These are phyloP conservation scores for Kodamaea fungicola DNA, from an alignment of 1,139 yeast genomes.

Conservation along the genomic window DNA sequence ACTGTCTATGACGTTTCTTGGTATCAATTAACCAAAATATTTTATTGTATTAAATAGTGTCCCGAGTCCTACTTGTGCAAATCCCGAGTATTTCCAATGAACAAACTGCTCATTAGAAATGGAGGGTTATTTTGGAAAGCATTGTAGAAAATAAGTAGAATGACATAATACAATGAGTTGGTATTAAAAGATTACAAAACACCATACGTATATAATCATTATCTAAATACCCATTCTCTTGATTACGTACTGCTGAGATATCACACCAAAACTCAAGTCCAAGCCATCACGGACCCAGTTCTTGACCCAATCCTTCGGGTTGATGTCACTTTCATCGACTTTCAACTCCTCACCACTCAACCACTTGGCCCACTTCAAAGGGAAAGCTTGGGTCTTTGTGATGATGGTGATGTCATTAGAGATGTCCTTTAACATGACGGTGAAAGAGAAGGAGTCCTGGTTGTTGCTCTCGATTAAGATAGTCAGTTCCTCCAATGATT, in stretches of 20 bases:
- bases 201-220: background rate
- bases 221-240: conserved; percentile 76
- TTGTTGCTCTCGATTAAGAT: conserved; percentile 41
- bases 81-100: too few relatives aligned
- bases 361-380: conserved; percentile 87
- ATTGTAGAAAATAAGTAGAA: too few relatives aligned
- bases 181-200: background rate
- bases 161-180: too few relatives aligned
- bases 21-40: too few relatives aligned
- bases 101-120: too few relatives aligned
- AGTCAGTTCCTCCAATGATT: conserved; percentile 33
- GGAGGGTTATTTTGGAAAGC: too few relatives aligned
- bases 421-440: conserved; percentile 71
- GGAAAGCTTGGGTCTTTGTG: conserved; percentile 86
- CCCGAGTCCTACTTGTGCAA: too few relatives aligned
- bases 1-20: too few relatives aligned
- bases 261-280: conserved; percentile 72
- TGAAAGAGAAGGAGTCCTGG: conserved; percentile 51
- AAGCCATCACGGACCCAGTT: conserved; percentile 89
- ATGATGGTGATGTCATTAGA: conserved; percentile 71
- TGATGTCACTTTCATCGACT: conserved; percentile 46
- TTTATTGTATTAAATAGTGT: too few relatives aligned
- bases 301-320: conserved; percentile 94
- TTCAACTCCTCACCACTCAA: conserved; percentile 49
- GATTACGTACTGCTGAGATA: conserved; percentile 88